These are phyloP conservation scores for Vitis hybrid DNA, from an alignment of 177 flowering plant genomes.

Conservation along the genomic window DNA sequence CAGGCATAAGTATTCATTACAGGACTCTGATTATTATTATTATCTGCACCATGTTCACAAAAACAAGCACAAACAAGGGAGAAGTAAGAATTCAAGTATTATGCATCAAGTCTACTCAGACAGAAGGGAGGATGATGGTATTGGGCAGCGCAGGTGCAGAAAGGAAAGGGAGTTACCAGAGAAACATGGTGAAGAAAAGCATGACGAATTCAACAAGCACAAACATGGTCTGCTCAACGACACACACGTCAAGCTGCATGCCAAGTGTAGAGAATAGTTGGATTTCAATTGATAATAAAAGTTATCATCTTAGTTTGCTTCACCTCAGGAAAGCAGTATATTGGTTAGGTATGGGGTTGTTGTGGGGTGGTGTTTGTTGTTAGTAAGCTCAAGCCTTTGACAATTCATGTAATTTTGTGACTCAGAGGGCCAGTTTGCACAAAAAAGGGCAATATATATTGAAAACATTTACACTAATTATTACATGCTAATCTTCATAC, in stretches of 20 bases:
- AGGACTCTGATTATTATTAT: conserved; percentile 36
- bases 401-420: not conserved
- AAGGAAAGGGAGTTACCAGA: conserved; percentile 27
- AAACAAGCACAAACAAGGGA: conserved; percentile 51
- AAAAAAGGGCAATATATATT: not conserved
- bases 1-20: conserved; percentile 30
- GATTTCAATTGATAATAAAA: not conserved
- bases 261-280: conserved; percentile 12
- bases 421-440: conserved; percentile 4
- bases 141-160: conserved; percentile 27
- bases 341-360: no score
- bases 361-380: no score
- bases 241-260: not conserved
- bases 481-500: not conserved
- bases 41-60: conserved; percentile 61
- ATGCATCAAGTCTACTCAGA: conserved; percentile 17
- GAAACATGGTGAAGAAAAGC: conserved; percentile 15
- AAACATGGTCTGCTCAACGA: conserved; percentile 5
- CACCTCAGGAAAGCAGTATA: not conserved
- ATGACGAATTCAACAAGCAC: conserved; percentile 15
- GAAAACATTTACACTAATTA: conserved; percentile 12
- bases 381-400: not conserved
- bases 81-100: conserved; percentile 24
- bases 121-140: conserved; percentile 23
- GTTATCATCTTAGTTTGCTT: no score